Evolutionary conservation across 2,329 filamentous ascomycete species (phyloP).

Genomic region (Colletotrichum caudatum): DNA sequence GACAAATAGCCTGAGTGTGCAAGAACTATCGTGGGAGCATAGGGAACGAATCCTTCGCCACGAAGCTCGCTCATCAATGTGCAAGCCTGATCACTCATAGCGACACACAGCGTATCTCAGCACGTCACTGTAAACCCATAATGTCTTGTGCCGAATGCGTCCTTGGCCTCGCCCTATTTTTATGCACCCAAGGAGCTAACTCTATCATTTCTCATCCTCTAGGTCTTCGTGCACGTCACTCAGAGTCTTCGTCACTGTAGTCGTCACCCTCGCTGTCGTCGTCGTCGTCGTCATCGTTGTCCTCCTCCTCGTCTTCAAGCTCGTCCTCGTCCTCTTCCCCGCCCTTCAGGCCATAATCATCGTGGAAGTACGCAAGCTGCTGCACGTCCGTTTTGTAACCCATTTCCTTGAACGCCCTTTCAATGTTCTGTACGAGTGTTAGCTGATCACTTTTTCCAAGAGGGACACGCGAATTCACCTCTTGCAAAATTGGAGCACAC

Average conservation of each 20-base stretch:
- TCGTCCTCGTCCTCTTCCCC: conserved; percentile 70
- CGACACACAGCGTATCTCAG: neutral
- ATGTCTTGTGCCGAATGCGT: neutral
- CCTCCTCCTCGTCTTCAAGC: conserved; percentile 66
- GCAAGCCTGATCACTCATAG: neutral
- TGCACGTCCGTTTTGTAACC: conserved; percentile 85
- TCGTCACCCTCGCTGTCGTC: conserved; percentile 61
- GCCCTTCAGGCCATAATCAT: conserved; percentile 85
- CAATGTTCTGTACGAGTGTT: conserved; percentile 69
- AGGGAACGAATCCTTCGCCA: neutral
- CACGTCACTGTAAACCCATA: neutral
- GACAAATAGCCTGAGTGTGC: neutral
- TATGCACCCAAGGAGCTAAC: neutral
- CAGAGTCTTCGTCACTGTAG: conserved; percentile 52
- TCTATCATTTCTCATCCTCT: conserved; percentile 20
- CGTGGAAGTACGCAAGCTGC: conserved; percentile 83
- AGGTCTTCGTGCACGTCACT: conserved; percentile 28
- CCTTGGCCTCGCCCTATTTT: neutral
- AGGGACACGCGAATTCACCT: conserved; percentile 68
- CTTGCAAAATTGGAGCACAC: conserved; percentile 85
- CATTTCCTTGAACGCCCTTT: conserved; percentile 77
- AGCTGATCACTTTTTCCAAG: neutral
- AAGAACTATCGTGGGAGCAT: neutral
- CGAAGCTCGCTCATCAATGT: neutral
- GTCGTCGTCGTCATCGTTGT: conserved; percentile 65